Conservation (phyloP, 495 filamentous ascomycete species). For the Aspergillus incahuasiensis region DNA sequence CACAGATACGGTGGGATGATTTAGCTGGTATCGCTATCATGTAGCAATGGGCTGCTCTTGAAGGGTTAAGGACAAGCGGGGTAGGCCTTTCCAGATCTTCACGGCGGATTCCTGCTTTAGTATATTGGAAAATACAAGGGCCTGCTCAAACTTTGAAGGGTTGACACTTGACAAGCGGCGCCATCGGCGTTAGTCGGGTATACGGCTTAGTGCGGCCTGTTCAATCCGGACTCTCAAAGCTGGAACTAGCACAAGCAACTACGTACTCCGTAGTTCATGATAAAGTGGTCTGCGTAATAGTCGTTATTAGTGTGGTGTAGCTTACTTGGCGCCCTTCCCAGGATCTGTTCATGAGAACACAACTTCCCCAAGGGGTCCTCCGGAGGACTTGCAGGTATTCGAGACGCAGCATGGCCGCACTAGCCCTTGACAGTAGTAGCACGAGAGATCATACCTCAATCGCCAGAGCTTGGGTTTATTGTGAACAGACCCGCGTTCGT, state of each 20-base stretch:
- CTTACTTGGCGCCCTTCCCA: not conserved
- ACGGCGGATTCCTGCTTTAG: not conserved
- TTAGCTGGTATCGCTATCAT: no score
- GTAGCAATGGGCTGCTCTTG: not conserved
- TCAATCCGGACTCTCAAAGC: not conserved
- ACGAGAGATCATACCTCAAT: no score
- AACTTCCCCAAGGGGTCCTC: no score
- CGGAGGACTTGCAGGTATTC: no score
- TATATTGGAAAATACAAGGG: not conserved
- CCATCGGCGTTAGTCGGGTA: not conserved
- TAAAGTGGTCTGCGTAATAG: slow-evolving; percentile 8
- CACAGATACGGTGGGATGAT: no score
- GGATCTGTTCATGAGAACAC: not conserved
- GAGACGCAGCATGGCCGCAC: no score
- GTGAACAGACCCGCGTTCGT: not conserved
- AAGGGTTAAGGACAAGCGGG: not conserved
- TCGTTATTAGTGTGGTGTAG: slow-evolving; percentile 10
- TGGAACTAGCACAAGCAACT: not conserved
- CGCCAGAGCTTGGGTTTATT: not conserved
- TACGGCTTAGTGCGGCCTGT: not conserved
- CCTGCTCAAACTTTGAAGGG: not conserved
- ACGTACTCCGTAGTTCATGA: no score
- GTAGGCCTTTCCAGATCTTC: not conserved
- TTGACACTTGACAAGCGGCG: not conserved
- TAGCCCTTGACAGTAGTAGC: no score